Evolutionary conservation across 78 protist species (phyloP).

Genomic region (Guillardia theta): DNA sequence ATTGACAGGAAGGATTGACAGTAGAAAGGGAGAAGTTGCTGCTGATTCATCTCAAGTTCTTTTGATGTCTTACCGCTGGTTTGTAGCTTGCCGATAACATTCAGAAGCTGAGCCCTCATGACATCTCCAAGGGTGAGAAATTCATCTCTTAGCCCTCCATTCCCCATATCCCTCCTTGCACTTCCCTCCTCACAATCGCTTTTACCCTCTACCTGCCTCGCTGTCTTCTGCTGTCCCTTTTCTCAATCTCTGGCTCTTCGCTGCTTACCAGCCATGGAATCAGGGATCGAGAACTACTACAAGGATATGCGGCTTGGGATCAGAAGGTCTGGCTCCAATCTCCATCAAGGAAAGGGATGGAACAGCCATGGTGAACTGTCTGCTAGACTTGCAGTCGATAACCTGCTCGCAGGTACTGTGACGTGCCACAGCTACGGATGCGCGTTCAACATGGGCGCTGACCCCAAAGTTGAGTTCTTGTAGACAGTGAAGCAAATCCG

Average conservation of each 20-base stretch:
- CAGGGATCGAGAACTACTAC: neutral
- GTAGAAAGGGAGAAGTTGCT: too few relatives aligned
- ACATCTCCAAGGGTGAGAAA: neutral
- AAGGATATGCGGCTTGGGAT: neutral
- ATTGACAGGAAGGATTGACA: too few relatives aligned
- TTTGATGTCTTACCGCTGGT: too few relatives aligned
- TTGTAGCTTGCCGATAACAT: neutral
- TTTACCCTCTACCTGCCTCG: neutral
- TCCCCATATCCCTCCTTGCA: too few relatives aligned
- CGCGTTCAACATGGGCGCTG: neutral
- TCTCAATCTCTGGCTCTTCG: neutral
- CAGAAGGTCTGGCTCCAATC: neutral
- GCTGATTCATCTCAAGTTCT: too few relatives aligned
- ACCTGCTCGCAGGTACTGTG: neutral
- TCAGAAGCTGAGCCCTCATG: neutral
- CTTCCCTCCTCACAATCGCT: neutral
- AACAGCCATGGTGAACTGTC: neutral
- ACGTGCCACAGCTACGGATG: slow-evolving; percentile 6
- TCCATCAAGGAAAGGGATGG: neutral
- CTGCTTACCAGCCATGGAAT: neutral
- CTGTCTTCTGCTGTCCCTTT: neutral
- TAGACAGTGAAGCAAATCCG: too few relatives aligned
- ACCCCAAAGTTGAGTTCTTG: neutral
- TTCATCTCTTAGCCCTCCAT: too few relatives aligned
- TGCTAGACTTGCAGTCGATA: neutral